phyloP scores from a whole-genome alignment of 2,329 filamentous ascomycete genomes.

The Aspergillus piperis region DNA sequence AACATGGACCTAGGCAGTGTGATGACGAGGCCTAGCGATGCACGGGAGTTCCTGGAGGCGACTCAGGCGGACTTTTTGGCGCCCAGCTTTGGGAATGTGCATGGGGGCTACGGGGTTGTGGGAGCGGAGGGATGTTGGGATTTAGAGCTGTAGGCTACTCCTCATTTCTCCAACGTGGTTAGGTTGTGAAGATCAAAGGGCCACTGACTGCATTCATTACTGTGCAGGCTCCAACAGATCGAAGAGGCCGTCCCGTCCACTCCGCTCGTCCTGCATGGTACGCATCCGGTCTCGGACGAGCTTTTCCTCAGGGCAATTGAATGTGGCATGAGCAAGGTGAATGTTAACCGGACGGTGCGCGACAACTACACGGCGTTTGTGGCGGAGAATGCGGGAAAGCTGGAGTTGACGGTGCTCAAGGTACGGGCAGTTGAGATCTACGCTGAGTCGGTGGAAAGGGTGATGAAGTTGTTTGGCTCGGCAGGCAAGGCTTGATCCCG shows the following conservation, averaged over 20 bases:
- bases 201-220: neutral
- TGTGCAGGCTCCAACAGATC: constrained; percentile 14
- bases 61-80: constrained; percentile 71
- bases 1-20: constrained; percentile 60
- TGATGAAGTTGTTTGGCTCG: constrained; percentile 19
- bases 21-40: constrained; percentile 66
- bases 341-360: constrained; percentile 27
- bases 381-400: constrained; percentile 10
- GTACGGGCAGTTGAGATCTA: constrained; percentile 19
- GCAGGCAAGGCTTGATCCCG: neutral
- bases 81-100: constrained; percentile 46
- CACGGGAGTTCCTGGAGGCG: constrained; percentile 61
- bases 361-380: constrained; percentile 27
- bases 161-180: too few relatives aligned
- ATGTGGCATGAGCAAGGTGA: constrained; percentile 27
- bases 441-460: constrained; percentile 12
- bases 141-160: constrained; percentile 3
- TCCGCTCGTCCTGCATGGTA: constrained; percentile 25
- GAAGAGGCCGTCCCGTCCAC: constrained; percentile 7
- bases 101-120: constrained; percentile 28
- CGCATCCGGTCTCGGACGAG: constrained; percentile 24
- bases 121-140: constrained; percentile 18
- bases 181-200: neutral
- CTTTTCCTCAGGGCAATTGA: constrained; percentile 18
- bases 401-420: constrained; percentile 18